Percentiles rank a stretch among this genome's conserved stretches.
Evolutionary conservation across 2,329 filamentous ascomycete genomes (phyloP).

Genomic region (Aspergillus sp.): DNA sequence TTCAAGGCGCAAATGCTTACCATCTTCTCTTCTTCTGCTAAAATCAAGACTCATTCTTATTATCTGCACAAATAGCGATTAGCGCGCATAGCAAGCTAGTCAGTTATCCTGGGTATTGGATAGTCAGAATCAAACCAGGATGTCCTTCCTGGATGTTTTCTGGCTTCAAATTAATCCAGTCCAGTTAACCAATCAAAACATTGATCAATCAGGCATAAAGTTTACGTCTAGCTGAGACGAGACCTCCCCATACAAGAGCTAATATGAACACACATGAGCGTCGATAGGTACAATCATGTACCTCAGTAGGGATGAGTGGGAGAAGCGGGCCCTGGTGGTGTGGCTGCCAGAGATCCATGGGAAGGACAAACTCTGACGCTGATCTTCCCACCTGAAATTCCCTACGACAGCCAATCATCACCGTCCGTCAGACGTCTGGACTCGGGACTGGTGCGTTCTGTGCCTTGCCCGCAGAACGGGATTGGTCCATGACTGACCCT

Average conservation of each 20-base stretch:
- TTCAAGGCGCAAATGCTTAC: background rate
- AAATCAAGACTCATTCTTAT: background rate
- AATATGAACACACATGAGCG: slow-evolving; percentile 4
- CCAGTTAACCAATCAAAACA: slow-evolving; percentile 12
- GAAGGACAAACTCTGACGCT: slow-evolving; percentile 22
- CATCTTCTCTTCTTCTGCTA: background rate
- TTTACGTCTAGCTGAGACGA: background rate
- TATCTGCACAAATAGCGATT: background rate
- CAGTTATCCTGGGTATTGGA: slow-evolving; percentile 3
- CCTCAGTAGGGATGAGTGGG: background rate
- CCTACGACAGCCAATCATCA: slow-evolving; percentile 21
- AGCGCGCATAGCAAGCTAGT: slow-evolving; percentile 1
- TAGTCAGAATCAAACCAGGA: slow-evolving; percentile 12
- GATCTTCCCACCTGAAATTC: slow-evolving; percentile 28
- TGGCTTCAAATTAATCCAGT: background rate
- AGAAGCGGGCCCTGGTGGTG: slow-evolving; percentile 10
- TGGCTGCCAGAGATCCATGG: slow-evolving; percentile 20
- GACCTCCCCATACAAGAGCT: slow-evolving; percentile 8
- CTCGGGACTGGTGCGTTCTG: slow-evolving; percentile 7
- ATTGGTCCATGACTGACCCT: slow-evolving; percentile 15
- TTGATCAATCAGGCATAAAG: background rate
- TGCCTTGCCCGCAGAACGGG: slow-evolving; percentile 8
- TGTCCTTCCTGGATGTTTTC: slow-evolving; percentile 6
- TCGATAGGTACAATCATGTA: background rate
- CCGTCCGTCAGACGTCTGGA: slow-evolving; percentile 15